phyloP scores from a whole-genome alignment of 257 asterid species.

The Jaltomata sinuosa region DNA sequence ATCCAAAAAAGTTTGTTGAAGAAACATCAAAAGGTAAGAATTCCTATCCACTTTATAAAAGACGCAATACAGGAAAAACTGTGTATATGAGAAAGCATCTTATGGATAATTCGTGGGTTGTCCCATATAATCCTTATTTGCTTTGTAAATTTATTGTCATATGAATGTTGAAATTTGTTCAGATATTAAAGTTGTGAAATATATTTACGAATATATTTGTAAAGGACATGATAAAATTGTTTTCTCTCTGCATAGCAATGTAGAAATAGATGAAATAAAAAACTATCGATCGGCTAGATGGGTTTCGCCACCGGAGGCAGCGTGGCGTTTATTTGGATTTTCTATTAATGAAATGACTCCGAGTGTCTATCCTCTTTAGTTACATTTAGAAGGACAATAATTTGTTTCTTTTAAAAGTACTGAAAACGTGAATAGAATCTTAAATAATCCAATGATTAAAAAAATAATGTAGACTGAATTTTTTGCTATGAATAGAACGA shows the following conservation, averaged over 20 bases:
- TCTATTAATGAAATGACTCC: neutral
- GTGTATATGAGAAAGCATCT: too few species aligned
- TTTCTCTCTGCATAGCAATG: neutral
- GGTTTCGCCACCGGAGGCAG: neutral
- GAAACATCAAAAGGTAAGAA: neutral
- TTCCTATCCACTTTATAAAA: too few species aligned
- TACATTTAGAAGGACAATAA: neutral
- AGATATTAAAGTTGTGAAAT: neutral
- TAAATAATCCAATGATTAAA: neutral
- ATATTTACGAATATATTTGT: neutral
- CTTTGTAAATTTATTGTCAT: too few species aligned
- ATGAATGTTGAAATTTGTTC: neutral
- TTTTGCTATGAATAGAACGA: neutral
- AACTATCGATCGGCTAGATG: neutral
- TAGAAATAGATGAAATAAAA: too few species aligned
- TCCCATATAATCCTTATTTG: too few species aligned
- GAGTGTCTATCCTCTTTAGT: too few species aligned
- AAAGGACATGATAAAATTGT: neutral
- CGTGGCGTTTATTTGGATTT: too few species aligned
- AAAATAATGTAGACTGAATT: neutral
- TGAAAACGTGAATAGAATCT: neutral
- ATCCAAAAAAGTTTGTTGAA: neutral
- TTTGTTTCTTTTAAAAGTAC: neutral
- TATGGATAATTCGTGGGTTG: too few species aligned
- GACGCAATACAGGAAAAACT: too few species aligned